Evolutionary conservation across 2,329 filamentous ascomycete genomes (phyloP).

Genomic region (Fusarium caatingaense): DNA sequence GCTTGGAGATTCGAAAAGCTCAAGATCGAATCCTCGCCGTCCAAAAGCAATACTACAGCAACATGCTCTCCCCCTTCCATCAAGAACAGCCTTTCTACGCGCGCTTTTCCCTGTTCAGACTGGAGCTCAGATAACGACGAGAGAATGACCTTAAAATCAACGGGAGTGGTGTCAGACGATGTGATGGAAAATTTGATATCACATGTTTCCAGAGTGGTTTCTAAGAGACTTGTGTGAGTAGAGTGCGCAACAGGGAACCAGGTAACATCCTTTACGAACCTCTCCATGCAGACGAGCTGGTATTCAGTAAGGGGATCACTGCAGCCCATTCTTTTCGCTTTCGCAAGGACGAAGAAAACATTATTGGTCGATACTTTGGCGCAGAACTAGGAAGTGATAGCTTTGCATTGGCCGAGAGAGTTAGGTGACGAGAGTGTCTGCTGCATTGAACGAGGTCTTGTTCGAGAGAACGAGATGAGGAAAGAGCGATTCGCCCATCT

Average conservation of each 20-base stretch:
- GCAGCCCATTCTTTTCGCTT: constrained; percentile 53
- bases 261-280: constrained; percentile 37
- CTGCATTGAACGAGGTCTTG: neutral
- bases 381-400: neutral
- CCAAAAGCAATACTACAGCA: constrained; percentile 60
- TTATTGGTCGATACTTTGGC: constrained; percentile 16
- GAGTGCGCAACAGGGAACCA: neutral
- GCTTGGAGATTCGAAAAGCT: constrained; percentile 57
- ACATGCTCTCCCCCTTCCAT: constrained; percentile 55
- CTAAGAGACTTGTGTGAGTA: constrained; percentile 46
- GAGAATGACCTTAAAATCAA: constrained; percentile 54
- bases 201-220: constrained; percentile 56
- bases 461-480: neutral
- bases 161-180: neutral
- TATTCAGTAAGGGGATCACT: constrained; percentile 36
- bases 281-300: constrained; percentile 46
- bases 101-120: constrained; percentile 44
- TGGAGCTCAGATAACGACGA: constrained; percentile 54
- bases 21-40: constrained; percentile 47
- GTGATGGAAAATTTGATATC: constrained; percentile 58
- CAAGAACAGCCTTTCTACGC: constrained; percentile 56
- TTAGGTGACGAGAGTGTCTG: neutral
- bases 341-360: constrained; percentile 56
- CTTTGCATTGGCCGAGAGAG: neutral
- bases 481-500: neutral